Evolutionary conservation across 1,139 yeast genomes (phyloP), one percentile per base, ranked within the genome.

Genomic region (Yamadazyma taylorii): DNA sequence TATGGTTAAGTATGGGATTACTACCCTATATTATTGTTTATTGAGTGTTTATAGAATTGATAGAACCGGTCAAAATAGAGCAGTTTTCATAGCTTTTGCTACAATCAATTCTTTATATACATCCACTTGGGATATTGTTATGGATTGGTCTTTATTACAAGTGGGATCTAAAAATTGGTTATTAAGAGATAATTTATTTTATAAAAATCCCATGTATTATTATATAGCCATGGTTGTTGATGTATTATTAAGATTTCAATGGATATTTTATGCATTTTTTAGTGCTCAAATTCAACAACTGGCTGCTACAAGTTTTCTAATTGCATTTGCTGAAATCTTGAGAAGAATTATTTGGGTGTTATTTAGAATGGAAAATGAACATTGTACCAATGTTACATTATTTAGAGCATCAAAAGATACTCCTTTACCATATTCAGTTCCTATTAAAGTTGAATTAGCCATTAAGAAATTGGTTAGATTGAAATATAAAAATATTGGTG

Each of bases 331-430:
- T 0, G 99, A 92, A 59, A 62, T 88, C 2, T 19, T 85, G 3
- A 73, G 98, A 53, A 72, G 98, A 53, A 83, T 87, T 46, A 66
- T 90, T 15, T 92, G 99, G 98, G 73, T 85, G 7, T 76, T 85
- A 39, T 84, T 92, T 66, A 81, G 98, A 64, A 85, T 92, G 75
- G 98, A 92, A 54, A 92, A 92, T 60, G 97, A 92, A 61, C 98
- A 94, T 61, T 81, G 89, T 32, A 83, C 96, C 1, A 92, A 92
- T 56, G 96, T 89, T 10, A 79, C 78, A 37, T 66, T 87, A 33
- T 86, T 83, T 59, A 74, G 95, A 47, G 97, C 97, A 0, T 83
- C 94, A 4, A 78, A 92, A 43, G 96, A 90, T 46, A 68, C 88
- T 4, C 87, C 94, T 4, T 64, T 92, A 38, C 98, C 98, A 0